Percentiles rank a stretch among this genome's conserved stretches.
These are phyloP conservation scores for Nigrospora oryzae DNA, from an alignment of 2,329 filamentous ascomycete genomes.

Conservation along the genomic window DNA sequence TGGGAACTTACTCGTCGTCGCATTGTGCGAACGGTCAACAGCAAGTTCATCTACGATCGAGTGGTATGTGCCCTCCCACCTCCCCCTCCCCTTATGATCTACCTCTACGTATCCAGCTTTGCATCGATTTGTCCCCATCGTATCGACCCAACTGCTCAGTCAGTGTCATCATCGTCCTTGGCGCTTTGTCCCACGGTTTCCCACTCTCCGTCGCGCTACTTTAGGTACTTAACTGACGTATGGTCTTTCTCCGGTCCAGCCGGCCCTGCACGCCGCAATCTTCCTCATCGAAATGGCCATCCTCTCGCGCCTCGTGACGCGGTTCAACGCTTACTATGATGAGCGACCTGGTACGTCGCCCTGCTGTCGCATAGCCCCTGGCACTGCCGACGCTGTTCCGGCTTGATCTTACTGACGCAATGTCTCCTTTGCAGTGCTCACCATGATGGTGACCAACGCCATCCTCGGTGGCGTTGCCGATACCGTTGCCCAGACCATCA, in stretches of 20 bases:
- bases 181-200: conserved; percentile 1
- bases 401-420: neutral
- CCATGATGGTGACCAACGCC: conserved; percentile 98
- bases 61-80: conserved; percentile 47
- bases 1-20: conserved; percentile 53
- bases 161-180: neutral
- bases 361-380: too few species aligned
- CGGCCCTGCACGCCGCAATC: conserved; percentile 75
- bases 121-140: too few species aligned
- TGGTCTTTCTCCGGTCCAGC: conserved; percentile 43
- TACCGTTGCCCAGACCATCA: conserved; percentile 89
- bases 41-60: conserved; percentile 64
- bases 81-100: conserved; percentile 61
- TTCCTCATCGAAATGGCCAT: conserved; percentile 85
- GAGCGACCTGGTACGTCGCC: conserved; percentile 64
- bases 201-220: conserved; percentile 3
- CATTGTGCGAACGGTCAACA: conserved; percentile 57
- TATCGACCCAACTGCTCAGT: neutral
- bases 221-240: conserved; percentile 2
- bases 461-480: conserved; percentile 93
- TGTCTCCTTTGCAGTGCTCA: conserved; percentile 57
- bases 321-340: conserved; percentile 92
- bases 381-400: too few species aligned
- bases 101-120: neutral
- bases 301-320: conserved; percentile 70